phyloP scores from a whole-genome alignment of 2,329 filamentous ascomycete genomes.

The Pestalotiopsis sp. region DNA sequence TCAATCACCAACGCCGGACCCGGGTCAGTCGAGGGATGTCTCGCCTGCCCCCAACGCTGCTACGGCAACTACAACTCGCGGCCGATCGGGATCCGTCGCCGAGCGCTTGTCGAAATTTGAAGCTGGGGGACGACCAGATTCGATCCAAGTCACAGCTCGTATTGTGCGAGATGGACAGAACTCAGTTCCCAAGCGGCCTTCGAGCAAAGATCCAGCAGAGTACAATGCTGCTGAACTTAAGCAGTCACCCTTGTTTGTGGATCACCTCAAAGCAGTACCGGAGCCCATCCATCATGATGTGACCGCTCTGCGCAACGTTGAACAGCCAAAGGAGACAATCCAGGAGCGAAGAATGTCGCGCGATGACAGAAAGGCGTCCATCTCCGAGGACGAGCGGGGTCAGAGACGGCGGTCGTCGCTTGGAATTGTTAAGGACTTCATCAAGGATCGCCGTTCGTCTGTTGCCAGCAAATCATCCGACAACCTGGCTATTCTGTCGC shows the following conservation, averaged over 20 bases:
- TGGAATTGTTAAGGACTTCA: constrained; percentile 62
- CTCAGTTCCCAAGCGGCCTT: constrained; percentile 39
- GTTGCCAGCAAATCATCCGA: constrained; percentile 52
- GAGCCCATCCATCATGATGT: constrained; percentile 31
- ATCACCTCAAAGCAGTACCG: constrained; percentile 50
- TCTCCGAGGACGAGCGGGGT: constrained; percentile 35
- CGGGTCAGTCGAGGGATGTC: constrained; percentile 29
- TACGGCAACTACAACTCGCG: constrained; percentile 33
- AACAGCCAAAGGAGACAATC: constrained; percentile 46
- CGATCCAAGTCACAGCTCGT: constrained; percentile 84
- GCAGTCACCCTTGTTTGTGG: constrained; percentile 62
- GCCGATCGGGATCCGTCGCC: constrained; percentile 57
- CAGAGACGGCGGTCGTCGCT: constrained; percentile 60
- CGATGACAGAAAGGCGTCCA: constrained; percentile 36
- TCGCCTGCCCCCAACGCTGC: constrained; percentile 23
- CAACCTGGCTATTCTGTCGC: constrained; percentile 33
- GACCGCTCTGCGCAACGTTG: constrained; percentile 22
- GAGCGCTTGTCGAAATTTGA: constrained; percentile 62
- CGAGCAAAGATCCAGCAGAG: constrained; percentile 44
- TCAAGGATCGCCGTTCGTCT: constrained; percentile 61
- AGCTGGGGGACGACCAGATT: constrained; percentile 59
- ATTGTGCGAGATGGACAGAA: constrained; percentile 71
- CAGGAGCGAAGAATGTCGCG: constrained; percentile 52
- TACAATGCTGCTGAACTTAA: constrained; percentile 55
- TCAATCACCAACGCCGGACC: constrained; percentile 31